Conservation (phyloP, 441 rosid genomes). For the Pelargonium fulgidum region DNA sequence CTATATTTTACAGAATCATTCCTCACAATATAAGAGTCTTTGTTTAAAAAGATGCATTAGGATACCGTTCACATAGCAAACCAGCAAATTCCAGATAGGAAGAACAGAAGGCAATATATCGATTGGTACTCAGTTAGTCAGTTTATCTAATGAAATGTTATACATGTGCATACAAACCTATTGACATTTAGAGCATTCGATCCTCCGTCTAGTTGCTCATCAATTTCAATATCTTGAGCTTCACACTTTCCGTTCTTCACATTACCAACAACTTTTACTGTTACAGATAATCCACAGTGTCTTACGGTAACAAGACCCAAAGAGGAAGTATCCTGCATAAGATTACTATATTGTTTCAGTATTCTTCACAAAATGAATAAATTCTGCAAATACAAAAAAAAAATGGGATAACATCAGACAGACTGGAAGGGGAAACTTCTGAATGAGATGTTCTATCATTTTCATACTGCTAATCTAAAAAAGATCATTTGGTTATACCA, state of each 20-base stretch:
- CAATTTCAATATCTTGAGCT: constrained; percentile 52
- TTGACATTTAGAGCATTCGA: constrained; percentile 70
- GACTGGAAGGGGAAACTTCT: neutral
- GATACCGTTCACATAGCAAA: neutral
- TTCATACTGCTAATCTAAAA: neutral
- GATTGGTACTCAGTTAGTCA: neutral
- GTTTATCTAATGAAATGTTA: neutral
- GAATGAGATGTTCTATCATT: neutral
- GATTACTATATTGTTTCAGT: neutral
- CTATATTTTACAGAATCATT: neutral
- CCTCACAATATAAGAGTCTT: neutral
- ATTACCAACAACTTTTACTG: constrained; percentile 47
- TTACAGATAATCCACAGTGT: constrained; percentile 57
- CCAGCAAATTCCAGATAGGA: neutral
- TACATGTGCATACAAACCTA: constrained; percentile 34
- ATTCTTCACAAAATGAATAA: too few relatives aligned
- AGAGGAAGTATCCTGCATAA: constrained; percentile 60
- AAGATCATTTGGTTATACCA: too few relatives aligned
- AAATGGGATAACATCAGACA: neutral
- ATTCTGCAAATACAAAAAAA: too few relatives aligned
- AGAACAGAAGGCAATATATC: neutral
- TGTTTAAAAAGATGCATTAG: neutral
- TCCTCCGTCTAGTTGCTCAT: constrained; percentile 73
- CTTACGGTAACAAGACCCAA: constrained; percentile 63
- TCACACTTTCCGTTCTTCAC: constrained; percentile 35